A percentile compares a stretch with the other conserved stretches of the same genome.
Evolutionary conservation across 805 yeast species (phyloP).

Genomic region (Candida palmyrensis): DNA sequence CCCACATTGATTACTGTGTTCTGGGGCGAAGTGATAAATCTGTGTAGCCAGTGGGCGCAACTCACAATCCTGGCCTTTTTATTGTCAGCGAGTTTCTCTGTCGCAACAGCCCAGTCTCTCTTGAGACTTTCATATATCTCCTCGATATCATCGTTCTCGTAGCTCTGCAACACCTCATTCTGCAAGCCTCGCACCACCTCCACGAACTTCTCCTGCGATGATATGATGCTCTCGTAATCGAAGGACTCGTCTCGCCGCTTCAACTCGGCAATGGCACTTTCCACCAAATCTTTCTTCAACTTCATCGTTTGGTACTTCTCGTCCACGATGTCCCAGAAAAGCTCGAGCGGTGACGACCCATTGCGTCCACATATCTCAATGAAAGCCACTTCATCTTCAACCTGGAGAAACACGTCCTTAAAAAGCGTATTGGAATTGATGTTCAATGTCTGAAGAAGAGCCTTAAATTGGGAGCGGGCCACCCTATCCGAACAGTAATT

Average conservation of each 20-base stretch:
- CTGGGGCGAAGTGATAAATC: too few species aligned
- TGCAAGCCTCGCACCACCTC: constrained; percentile 12
- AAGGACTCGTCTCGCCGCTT: constrained; percentile 12
- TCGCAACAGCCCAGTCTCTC: constrained; percentile 15
- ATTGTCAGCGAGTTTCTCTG: constrained; percentile 10
- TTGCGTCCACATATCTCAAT: constrained; percentile 61
- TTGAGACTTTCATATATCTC: constrained; percentile 24
- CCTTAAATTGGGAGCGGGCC: constrained; percentile 58
- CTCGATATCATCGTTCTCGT: constrained; percentile 12
- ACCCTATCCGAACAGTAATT: constrained; percentile 56
- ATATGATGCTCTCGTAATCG: constrained; percentile 12
- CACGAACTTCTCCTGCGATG: constrained; percentile 14
- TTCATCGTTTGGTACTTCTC: constrained; percentile 51
- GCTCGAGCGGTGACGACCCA: constrained; percentile 74
- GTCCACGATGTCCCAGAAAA: constrained; percentile 71
- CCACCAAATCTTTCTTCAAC: constrained; percentile 56
- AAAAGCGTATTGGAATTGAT: constrained; percentile 52
- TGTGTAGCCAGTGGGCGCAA: constrained; percentile 14
- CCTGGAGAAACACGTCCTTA: constrained; percentile 44
- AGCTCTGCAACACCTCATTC: constrained; percentile 23
- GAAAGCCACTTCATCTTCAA: constrained; percentile 56
- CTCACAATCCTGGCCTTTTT: constrained; percentile 7
- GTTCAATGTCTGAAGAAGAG: constrained; percentile 40
- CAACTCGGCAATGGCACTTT: constrained; percentile 41
- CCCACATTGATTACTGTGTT: too few species aligned